Evolutionary conservation across 176 grass and related monocot species (phyloP).

Genomic region (Triticum dicoccoides): DNA sequence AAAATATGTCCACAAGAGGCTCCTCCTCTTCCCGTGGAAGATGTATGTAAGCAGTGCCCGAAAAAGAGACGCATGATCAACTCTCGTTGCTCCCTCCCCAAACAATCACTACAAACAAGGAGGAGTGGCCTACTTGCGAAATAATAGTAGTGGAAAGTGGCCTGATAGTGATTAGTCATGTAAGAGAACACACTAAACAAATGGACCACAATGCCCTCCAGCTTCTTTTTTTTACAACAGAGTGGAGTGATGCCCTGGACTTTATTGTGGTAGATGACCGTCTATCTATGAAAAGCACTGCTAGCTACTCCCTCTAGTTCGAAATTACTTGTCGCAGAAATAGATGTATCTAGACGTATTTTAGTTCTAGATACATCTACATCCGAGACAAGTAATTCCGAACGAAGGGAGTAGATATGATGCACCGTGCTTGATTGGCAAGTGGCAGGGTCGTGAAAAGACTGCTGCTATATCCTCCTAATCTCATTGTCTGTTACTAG

Average conservation of each 20-base stretch:
- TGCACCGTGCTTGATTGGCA: background rate
- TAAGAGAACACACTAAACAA: background rate
- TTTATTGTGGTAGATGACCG: background rate
- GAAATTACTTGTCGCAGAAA: no score
- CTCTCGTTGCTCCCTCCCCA: background rate
- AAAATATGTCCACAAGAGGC: no score
- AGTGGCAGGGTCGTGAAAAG: conserved; percentile 6
- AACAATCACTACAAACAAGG: conserved; percentile 12
- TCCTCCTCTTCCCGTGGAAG: no score
- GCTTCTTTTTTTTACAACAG: background rate
- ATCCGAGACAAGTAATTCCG: no score
- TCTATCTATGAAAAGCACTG: conserved; percentile 22
- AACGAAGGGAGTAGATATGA: no score
- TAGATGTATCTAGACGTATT: no score
- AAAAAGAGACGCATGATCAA: background rate
- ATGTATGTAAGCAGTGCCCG: background rate
- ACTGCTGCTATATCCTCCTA: background rate
- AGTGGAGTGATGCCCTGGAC: conserved; percentile 29
- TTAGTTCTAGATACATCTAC: no score
- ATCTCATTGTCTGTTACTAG: no score
- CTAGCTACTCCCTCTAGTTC: no score
- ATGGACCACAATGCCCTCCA: background rate
- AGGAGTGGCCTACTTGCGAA: background rate
- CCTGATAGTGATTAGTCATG: background rate
- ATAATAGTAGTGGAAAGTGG: background rate